These are phyloP conservation scores for Colletotrichum simmondsii DNA, from an alignment of 2,329 filamentous ascomycete species.

Conservation along the genomic window DNA sequence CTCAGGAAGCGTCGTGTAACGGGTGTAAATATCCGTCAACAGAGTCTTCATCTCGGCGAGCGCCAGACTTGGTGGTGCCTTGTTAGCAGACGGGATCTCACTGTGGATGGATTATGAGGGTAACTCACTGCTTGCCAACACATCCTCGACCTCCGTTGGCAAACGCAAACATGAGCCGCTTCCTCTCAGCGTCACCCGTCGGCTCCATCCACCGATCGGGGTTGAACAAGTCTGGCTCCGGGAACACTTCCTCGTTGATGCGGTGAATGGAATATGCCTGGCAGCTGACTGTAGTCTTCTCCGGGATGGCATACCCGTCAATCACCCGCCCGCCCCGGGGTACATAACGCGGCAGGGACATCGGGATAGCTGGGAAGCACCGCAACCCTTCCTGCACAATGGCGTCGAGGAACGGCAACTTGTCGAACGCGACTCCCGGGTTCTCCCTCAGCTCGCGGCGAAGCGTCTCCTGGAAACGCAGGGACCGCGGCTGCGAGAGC, in stretches of 20 bases:
- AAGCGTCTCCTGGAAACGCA: slow-evolving; percentile 61
- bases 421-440: slow-evolving; percentile 54
- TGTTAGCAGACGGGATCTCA: neutral
- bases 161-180: slow-evolving; percentile 73
- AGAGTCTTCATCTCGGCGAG: slow-evolving; percentile 76
- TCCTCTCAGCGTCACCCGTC: slow-evolving; percentile 78
- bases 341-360: slow-evolving; percentile 72
- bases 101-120: neutral
- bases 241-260: slow-evolving; percentile 75
- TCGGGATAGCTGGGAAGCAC: slow-evolving; percentile 73
- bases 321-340: slow-evolving; percentile 65
- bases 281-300: slow-evolving; percentile 66
- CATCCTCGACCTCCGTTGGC: slow-evolving; percentile 73
- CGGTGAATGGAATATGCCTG: slow-evolving; percentile 71
- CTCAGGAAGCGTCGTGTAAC: slow-evolving; percentile 66
- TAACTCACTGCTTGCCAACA: slow-evolving; percentile 73
- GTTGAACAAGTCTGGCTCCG: slow-evolving; percentile 79
- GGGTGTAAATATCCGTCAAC: slow-evolving; percentile 70
- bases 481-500: slow-evolving; percentile 69
- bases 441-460: slow-evolving; percentile 61
- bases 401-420: slow-evolving; percentile 70
- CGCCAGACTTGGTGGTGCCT: slow-evolving; percentile 58
- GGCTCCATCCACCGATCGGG: slow-evolving; percentile 86
- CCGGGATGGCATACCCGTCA: slow-evolving; percentile 65
- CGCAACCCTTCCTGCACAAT: slow-evolving; percentile 71